Evolutionary conservation across 106 monocot species (phyloP), one percentile per base, ranked within the genome.

Genomic region (Iris macrosiphon): DNA sequence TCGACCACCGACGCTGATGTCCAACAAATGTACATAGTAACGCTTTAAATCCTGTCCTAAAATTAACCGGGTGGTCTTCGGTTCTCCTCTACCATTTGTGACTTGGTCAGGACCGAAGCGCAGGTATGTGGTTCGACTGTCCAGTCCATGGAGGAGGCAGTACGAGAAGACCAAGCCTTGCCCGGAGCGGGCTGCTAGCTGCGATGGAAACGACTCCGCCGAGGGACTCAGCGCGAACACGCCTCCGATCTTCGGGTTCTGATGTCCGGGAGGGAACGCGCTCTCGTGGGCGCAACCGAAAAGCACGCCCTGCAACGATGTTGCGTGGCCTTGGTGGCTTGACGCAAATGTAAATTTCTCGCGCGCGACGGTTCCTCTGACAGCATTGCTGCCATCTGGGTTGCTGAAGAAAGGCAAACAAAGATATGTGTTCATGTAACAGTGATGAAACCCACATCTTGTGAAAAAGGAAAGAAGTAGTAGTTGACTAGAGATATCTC

Each of bases 341-440:
- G 47, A 20, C 7, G 6, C 24, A n/a, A 48, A 48, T 3, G 47
- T 22, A 12, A 48, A 21, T 0, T 0, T 4, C 4, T 48, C 47
- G 24, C 21, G 20, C 6, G 47, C 47, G 24, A 48, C 21, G 1
- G 47, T 7, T 2, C 47, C 47, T 48, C n/a, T 48, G 9, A 22
- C 24, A 22, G 24, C 20, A 7, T 18, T 3, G 16, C 24, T 48
- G 20, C 12, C 47, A 4, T 0, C 47, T n/a, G n/a, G n/a, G 24
- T 48, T 22, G 6, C 47, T 48, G 47, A 48, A 20, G 47, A 48
- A 21, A 48, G n/a, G n/a, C n/a, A n/a, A n/a, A n/a, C n/a, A n/a
- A n/a, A n/a, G n/a, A n/a, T n/a, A n/a, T n/a, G n/a, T n/a, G n/a
- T n/a, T n/a, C n/a, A n/a, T n/a, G n/a, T n/a, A n/a, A n/a, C n/a